Evolutionary conservation across 805 yeast species (phyloP).

Genomic region (Candida argentea): DNA sequence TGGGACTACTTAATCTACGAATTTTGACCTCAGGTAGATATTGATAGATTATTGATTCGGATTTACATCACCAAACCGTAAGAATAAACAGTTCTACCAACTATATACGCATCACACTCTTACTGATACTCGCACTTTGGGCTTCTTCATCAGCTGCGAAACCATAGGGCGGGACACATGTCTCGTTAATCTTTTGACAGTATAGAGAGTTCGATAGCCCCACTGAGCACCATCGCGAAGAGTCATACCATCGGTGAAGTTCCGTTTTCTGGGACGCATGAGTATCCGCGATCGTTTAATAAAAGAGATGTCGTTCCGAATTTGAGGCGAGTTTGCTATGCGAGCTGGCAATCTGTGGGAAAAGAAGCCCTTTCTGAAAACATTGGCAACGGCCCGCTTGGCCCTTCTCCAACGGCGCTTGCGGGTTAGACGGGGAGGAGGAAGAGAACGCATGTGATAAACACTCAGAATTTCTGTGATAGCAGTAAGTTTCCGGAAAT

Average conservation of each 20-base stretch:
- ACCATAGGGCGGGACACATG: constrained; percentile 11
- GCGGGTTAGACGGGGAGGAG: constrained; percentile 25
- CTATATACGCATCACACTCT: neutral
- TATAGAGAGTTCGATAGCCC: constrained; percentile 9
- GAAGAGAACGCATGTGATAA: constrained; percentile 12
- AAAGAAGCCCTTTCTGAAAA: constrained; percentile 17
- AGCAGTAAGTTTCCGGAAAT: constrained; percentile 1
- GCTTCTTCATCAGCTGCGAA: constrained; percentile 5
- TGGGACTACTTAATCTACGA: too few species aligned
- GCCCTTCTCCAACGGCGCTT: constrained; percentile 22
- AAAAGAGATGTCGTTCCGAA: constrained; percentile 12
- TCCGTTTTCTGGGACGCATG: constrained; percentile 8
- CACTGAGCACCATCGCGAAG: constrained; percentile 10
- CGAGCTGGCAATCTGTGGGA: constrained; percentile 17
- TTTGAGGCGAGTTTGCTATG: constrained; percentile 6
- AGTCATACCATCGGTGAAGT: constrained; percentile 4
- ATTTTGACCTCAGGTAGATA: too few species aligned
- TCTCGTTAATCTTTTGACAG: constrained; percentile 13
- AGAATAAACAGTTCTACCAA: neutral
- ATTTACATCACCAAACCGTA: too few species aligned
- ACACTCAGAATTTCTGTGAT: neutral
- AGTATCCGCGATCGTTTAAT: constrained; percentile 16
- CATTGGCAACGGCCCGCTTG: constrained; percentile 17
- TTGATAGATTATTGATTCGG: too few species aligned
- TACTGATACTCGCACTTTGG: constrained; percentile 2